Conservation (phyloP, 495 filamentous ascomycete genomes). For the Aspergillus baeticus region DNA sequence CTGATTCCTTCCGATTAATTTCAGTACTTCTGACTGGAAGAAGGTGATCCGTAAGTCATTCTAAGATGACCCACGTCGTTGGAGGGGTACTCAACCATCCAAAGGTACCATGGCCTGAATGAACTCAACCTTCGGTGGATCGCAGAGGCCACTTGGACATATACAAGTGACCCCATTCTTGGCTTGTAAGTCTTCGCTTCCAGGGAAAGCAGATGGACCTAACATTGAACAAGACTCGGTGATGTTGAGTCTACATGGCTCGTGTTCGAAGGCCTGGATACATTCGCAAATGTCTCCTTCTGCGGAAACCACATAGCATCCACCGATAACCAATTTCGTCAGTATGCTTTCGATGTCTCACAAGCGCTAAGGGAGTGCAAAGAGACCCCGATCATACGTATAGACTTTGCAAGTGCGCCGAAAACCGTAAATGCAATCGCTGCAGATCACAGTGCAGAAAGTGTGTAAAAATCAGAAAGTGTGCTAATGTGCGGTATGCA, state of each 20-base stretch:
- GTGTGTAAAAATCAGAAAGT: slow-evolving; percentile 28
- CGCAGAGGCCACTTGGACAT: slow-evolving; percentile 60
- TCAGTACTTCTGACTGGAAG: neutral
- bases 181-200: slow-evolving; percentile 52
- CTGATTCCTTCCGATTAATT: neutral
- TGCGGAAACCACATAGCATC: slow-evolving; percentile 60
- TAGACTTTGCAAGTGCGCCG: slow-evolving; percentile 58
- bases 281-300: slow-evolving; percentile 60
- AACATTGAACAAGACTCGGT: too few species aligned
- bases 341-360: slow-evolving; percentile 68
- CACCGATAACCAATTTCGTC: slow-evolving; percentile 71
- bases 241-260: slow-evolving; percentile 50
- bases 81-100: neutral
- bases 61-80: neutral
- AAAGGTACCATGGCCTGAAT: slow-evolving; percentile 54
- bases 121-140: slow-evolving; percentile 65
- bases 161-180: slow-evolving; percentile 50
- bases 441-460: slow-evolving; percentile 50
- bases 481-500: neutral
- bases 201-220: slow-evolving; percentile 20
- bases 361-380: slow-evolving; percentile 46
- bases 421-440: slow-evolving; percentile 55
- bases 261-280: slow-evolving; percentile 66
- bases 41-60: slow-evolving; percentile 50
- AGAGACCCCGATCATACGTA: slow-evolving; percentile 37